These are phyloP conservation scores for Lasiodiplodia hormozganensis DNA, from an alignment of 2,329 filamentous ascomycete genomes.

Conservation along the genomic window DNA sequence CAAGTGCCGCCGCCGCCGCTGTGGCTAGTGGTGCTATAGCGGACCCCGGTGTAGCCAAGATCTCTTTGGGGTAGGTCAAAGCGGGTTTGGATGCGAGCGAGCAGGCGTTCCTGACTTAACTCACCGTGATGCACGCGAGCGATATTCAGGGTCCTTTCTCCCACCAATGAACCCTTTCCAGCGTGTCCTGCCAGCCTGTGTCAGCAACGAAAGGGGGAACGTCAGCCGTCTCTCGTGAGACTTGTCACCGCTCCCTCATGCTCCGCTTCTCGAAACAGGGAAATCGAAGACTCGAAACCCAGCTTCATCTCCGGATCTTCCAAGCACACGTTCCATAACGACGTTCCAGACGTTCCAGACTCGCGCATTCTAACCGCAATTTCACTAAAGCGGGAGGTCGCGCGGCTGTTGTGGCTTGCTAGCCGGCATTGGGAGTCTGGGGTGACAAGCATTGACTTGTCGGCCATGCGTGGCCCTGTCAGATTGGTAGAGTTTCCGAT, in stretches of 20 bases:
- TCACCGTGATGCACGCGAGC: slow-evolving; percentile 9
- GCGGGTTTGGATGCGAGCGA: slow-evolving; percentile 3
- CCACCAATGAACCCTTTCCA: neutral
- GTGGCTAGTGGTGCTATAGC: slow-evolving; percentile 13
- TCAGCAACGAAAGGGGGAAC: slow-evolving; percentile 6
- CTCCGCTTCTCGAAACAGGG: slow-evolving; percentile 26
- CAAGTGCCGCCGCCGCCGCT: neutral
- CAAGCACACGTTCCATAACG: slow-evolving; percentile 8
- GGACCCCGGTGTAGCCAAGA: slow-evolving; percentile 13
- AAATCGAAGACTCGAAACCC: slow-evolving; percentile 7
- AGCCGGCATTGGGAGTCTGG: slow-evolving; percentile 22
- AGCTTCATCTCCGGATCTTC: slow-evolving; percentile 26
- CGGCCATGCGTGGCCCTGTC: slow-evolving; percentile 25
- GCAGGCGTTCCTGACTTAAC: slow-evolving; percentile 20
- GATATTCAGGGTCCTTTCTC: slow-evolving; percentile 22
- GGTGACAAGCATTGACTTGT: slow-evolving; percentile 9
- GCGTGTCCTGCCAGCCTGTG: neutral
- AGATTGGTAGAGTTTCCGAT: slow-evolving; percentile 30
- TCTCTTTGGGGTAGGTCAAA: neutral
- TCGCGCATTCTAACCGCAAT: slow-evolving; percentile 20
- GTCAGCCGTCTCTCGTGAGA: slow-evolving; percentile 16
- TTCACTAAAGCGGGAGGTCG: slow-evolving; percentile 16
- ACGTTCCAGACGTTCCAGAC: slow-evolving; percentile 11
- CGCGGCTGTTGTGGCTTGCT: slow-evolving; percentile 14
- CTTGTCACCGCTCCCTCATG: slow-evolving; percentile 18